Conservation (phyloP, 2,329 filamentous ascomycete genomes). For the Ceratocystis alfenasii region DNA sequence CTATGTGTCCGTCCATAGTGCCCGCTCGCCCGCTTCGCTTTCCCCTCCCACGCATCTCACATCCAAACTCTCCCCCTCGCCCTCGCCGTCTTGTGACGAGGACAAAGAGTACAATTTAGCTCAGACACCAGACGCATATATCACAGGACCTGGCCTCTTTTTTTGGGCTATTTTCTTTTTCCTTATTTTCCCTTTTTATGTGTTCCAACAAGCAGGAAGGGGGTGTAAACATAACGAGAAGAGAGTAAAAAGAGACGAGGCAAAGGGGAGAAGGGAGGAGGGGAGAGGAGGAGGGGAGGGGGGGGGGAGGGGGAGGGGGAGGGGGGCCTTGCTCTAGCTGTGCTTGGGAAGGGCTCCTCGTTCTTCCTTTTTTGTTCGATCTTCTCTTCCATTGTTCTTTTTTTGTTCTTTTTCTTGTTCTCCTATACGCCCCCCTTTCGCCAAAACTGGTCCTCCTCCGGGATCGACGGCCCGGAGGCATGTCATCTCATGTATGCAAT, state of each 20-base stretch:
- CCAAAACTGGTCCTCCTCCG: background rate
- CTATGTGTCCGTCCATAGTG: background rate
- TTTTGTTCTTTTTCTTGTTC: constrained; percentile 7
- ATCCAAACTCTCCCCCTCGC: background rate
- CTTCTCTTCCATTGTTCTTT: constrained; percentile 10
- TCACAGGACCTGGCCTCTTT: background rate
- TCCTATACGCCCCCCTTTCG: background rate
- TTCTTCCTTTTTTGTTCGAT: background rate
- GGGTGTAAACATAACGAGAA: too few species aligned
- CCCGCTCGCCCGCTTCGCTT: background rate
- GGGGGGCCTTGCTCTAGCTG: background rate
- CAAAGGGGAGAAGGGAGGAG: background rate
- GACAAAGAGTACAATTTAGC: constrained; percentile 8
- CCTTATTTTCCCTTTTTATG: too few species aligned
- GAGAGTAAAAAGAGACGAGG: too few species aligned
- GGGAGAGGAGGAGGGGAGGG: background rate
- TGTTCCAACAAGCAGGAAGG: too few species aligned
- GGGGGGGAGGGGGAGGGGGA: background rate
- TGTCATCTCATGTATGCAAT: constrained; percentile 4
- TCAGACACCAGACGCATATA: background rate
- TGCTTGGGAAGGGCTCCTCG: background rate
- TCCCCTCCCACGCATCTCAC: background rate
- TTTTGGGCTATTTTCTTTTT: too few species aligned
- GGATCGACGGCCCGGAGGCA: constrained; percentile 2
- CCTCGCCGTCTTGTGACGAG: constrained; percentile 3